These are phyloP conservation scores for Aphanomyces cochlioides DNA, from an alignment of 352 stramenopile species.

Conservation along the genomic window DNA sequence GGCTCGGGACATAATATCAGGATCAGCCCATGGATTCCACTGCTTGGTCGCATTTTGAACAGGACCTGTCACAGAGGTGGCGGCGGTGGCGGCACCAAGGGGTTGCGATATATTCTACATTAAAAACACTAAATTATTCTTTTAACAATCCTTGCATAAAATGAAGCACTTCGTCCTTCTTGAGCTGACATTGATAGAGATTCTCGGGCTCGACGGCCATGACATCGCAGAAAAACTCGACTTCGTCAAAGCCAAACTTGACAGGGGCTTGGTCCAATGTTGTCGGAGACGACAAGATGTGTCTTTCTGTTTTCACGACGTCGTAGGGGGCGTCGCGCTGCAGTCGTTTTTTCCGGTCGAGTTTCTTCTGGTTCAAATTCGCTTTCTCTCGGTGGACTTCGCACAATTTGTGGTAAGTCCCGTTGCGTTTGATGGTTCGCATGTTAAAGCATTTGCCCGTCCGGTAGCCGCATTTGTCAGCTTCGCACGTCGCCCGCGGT, in stretches of 20 bases:
- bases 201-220: slow-evolving; percentile 55
- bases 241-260: slow-evolving; percentile 55
- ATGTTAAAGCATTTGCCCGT: slow-evolving; percentile 7
- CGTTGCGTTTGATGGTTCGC: slow-evolving; percentile 14
- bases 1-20: too few relatives aligned
- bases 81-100: too few relatives aligned
- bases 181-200: not conserved
- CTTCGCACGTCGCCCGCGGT: not conserved
- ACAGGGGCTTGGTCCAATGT: slow-evolving; percentile 61
- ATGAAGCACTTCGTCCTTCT: slow-evolving; percentile 2
- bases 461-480: slow-evolving; percentile 15
- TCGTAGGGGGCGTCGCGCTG: not conserved
- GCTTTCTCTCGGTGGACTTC: slow-evolving; percentile 11
- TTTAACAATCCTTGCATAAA: not conserved
- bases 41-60: too few relatives aligned
- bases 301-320: not conserved
- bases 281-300: slow-evolving; percentile 37
- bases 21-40: too few relatives aligned
- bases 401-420: slow-evolving; percentile 13
- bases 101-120: too few relatives aligned
- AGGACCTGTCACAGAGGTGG: too few relatives aligned
- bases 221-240: slow-evolving; percentile 74
- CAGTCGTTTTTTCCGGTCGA: slow-evolving; percentile 12
- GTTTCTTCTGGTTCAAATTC: slow-evolving; percentile 20
- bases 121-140: too few relatives aligned